A percentile compares a stretch with the other conserved stretches of the same genome.
phyloP scores from a whole-genome alignment of 2,329 filamentous ascomycete species.

The Epichloe hybrida region DNA sequence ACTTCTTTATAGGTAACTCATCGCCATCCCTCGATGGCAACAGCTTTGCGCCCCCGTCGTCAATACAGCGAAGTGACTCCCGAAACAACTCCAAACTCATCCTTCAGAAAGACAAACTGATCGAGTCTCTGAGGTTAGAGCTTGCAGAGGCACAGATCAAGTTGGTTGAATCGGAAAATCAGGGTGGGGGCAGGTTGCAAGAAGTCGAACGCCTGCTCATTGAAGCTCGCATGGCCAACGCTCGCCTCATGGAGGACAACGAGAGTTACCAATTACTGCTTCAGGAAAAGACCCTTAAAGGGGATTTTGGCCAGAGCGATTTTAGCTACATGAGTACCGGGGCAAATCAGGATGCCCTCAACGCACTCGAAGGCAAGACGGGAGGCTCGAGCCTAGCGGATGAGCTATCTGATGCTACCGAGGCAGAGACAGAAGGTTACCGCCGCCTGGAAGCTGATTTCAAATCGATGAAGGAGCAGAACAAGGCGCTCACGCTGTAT shows the following conservation, averaged over 20 bases:
- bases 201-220: conserved; percentile 85
- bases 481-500: conserved; percentile 93
- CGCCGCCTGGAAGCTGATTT: conserved; percentile 67
- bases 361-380: conserved; percentile 45
- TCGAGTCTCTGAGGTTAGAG: conserved; percentile 82
- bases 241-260: conserved; percentile 93
- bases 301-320: conserved; percentile 79
- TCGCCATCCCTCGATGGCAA: conserved; percentile 59
- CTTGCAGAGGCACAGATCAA: conserved; percentile 93
- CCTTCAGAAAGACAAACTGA: conserved; percentile 90
- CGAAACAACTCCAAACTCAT: conserved; percentile 81
- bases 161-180: conserved; percentile 84
- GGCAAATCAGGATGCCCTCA: conserved; percentile 51
- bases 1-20: conserved; percentile 29
- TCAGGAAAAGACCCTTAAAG: conserved; percentile 88
- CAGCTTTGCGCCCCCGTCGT: conserved; percentile 77
- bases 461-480: conserved; percentile 74
- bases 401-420: conserved; percentile 61
- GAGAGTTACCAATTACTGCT: conserved; percentile 94
- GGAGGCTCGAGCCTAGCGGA: conserved; percentile 59
- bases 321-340: conserved; percentile 54
- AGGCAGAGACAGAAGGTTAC: conserved; percentile 45
- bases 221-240: conserved; percentile 91
- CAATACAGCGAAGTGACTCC: conserved; percentile 76
- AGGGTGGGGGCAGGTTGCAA: conserved; percentile 72